phyloP scores from a whole-genome alignment of 2,329 filamentous ascomycete species.

The Beauveria asiatica region DNA sequence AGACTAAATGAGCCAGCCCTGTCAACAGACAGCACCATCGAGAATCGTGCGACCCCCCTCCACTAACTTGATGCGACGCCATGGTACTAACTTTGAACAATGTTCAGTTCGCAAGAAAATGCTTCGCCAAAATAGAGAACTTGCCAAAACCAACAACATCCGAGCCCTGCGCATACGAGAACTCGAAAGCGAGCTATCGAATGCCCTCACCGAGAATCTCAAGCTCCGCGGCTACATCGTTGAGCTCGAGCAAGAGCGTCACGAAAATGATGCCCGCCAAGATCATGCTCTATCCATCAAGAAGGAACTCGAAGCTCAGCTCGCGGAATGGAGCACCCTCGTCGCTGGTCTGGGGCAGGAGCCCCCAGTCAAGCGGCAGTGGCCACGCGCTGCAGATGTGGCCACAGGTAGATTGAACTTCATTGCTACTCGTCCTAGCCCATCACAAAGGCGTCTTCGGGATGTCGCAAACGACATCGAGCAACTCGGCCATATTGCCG shows the following conservation, averaged over 20 bases:
- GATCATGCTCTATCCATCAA: conserved; percentile 64
- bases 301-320: conserved; percentile 60
- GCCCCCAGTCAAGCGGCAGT: conserved; percentile 43
- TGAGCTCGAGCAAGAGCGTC: conserved; percentile 58
- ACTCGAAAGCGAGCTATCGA: conserved; percentile 67
- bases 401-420: conserved; percentile 34
- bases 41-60: conserved; percentile 51
- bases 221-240: conserved; percentile 62
- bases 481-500: conserved; percentile 48
- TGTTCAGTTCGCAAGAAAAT: conserved; percentile 67
- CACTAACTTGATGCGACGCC: neutral
- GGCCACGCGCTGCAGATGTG: conserved; percentile 32
- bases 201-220: conserved; percentile 71
- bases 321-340: conserved; percentile 60
- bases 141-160: conserved; percentile 68
- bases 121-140: conserved; percentile 74
- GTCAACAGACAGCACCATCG: conserved; percentile 56
- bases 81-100: neutral
- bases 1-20: conserved; percentile 67
- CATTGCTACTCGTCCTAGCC: conserved; percentile 32
- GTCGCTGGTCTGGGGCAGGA: conserved; percentile 57
- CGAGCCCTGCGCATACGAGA: conserved; percentile 70
- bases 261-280: conserved; percentile 49
- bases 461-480: conserved; percentile 49
- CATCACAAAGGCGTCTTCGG: conserved; percentile 47